A percentile compares a stretch with the other conserved stretches of the same genome.
phyloP scores from a whole-genome alignment of 2,329 filamentous ascomycete species.

The Tolypocladium album region DNA sequence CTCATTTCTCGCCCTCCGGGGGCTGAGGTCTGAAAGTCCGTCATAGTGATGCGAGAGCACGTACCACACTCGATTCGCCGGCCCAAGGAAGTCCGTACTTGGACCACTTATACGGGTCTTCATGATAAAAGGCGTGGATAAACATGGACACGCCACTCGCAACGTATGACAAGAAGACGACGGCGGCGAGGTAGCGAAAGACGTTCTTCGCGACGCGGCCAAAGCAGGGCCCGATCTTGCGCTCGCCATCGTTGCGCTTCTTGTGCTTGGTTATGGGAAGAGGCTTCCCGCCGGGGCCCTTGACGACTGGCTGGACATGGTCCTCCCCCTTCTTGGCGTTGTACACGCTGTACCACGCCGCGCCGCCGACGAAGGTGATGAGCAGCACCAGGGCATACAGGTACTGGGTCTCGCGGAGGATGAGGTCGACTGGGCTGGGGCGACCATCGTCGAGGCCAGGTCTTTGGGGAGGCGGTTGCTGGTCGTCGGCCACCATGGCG shows the following conservation, averaged over 20 bases:
- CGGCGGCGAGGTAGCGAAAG: constrained; percentile 65
- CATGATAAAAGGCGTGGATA: constrained; percentile 52
- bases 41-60: constrained; percentile 18
- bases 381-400: constrained; percentile 43
- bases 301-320: constrained; percentile 35
- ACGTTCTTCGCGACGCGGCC: constrained; percentile 56
- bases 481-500: constrained; percentile 25
- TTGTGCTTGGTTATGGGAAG: constrained; percentile 57
- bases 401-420: constrained; percentile 37
- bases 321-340: constrained; percentile 39
- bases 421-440: constrained; percentile 24
- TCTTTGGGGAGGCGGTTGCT: constrained; percentile 15
- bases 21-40: not conserved
- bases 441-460: constrained; percentile 12
- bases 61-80: constrained; percentile 64
- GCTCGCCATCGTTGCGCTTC: constrained; percentile 35
- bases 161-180: constrained; percentile 64
- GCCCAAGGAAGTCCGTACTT: constrained; percentile 54
- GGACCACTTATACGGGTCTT: constrained; percentile 26
- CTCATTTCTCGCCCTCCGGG: not conserved
- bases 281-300: constrained; percentile 82
- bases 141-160: constrained; percentile 66
- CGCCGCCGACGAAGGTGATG: constrained; percentile 36
- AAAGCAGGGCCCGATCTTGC: constrained; percentile 40
- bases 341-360: constrained; percentile 42